Evolutionary conservation across 177 flowering plant species (phyloP).

Genomic region (Vitis hybrid): DNA sequence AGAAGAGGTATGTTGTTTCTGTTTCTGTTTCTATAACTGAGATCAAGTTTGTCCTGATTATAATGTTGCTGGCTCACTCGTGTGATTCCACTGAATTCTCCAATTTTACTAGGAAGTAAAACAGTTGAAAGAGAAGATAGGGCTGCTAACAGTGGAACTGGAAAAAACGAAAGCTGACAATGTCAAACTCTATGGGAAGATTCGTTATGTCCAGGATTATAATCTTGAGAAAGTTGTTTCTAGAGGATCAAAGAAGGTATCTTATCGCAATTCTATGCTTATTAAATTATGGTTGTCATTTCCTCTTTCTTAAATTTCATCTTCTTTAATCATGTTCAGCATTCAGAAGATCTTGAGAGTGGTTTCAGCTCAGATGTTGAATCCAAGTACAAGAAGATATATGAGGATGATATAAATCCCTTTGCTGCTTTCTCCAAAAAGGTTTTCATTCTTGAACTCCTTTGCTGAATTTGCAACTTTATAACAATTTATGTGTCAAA

Average conservation of each 20-base stretch:
- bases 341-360: conserved; percentile 87
- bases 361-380: conserved; percentile 96
- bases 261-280: conserved; percentile 4
- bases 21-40: background rate
- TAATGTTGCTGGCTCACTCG: background rate
- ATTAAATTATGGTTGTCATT: background rate
- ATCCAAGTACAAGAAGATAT: conserved; percentile 95
- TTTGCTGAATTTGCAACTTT: background rate
- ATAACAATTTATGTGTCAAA: background rate
- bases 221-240: conserved; percentile 88
- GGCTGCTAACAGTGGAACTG: conserved; percentile 62
- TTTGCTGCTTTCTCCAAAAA: conserved; percentile 98
- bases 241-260: conserved; percentile 93
- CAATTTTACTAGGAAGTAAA: conserved; percentile 69
- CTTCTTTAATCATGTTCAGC: conserved; percentile 43
- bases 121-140: conserved; percentile 86
- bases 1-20: conserved; percentile 71
- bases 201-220: conserved; percentile 98
- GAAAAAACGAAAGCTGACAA: conserved; percentile 96
- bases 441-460: conserved; percentile 40
- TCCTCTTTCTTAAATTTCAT: conserved; percentile 13
- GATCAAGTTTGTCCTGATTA: background rate
- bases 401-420: conserved; percentile 98
- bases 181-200: conserved; percentile 96
- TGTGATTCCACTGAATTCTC: conserved; percentile 4